These are phyloP conservation scores for Penicillium cataractarum DNA, from an alignment of 495 filamentous ascomycete species.

Conservation along the genomic window DNA sequence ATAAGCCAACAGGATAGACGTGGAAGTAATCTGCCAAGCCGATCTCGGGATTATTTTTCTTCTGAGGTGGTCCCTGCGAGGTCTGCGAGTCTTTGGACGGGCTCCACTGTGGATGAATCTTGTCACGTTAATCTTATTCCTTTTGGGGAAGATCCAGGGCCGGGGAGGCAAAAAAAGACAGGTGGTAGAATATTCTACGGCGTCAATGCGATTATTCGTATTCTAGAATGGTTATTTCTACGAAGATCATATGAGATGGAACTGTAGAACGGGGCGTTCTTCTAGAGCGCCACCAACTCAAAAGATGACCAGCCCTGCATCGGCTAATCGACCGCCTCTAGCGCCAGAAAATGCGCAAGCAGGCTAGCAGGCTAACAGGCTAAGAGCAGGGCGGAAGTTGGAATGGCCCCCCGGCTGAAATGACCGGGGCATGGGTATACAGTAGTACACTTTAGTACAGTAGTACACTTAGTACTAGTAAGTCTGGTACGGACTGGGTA, in stretches of 20 bases:
- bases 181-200: not conserved
- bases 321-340: constrained; percentile 17
- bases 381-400: too few relatives aligned
- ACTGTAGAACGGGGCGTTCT: not conserved
- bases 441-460: too few relatives aligned
- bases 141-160: not conserved
- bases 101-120: constrained; percentile 3
- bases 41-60: not conserved
- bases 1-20: not conserved
- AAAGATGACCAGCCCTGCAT: not conserved
- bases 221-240: not conserved
- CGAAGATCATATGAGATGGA: not conserved
- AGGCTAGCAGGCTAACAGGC: too few relatives aligned
- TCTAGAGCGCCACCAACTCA: not conserved
- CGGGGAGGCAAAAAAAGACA: not conserved
- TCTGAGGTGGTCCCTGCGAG: not conserved
- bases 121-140: not conserved
- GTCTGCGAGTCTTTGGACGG: not conserved
- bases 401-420: not conserved
- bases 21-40: not conserved
- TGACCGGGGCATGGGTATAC: too few relatives aligned
- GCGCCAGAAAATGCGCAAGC: constrained; percentile 12
- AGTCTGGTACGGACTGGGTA: not conserved
- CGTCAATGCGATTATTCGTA: not conserved
- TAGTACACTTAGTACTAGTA: too few relatives aligned